Conservation (phyloP, 202 grass and related monocot species). For the Musa balbisiana region DNA sequence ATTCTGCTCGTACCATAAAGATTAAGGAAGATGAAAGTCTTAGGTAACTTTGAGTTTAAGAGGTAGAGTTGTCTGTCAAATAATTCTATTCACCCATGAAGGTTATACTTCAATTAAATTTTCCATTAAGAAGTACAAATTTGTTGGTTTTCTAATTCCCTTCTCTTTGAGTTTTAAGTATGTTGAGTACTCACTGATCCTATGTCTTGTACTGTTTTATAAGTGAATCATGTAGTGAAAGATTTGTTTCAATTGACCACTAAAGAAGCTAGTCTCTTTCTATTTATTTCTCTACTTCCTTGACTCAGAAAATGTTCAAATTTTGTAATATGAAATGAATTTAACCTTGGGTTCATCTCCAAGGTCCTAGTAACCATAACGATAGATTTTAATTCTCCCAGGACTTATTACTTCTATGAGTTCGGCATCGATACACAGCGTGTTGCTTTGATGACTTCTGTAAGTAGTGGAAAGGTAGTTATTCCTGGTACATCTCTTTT, state of each 20-base stretch:
- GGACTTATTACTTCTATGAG: slow-evolving; percentile 96
- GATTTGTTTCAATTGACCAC: too few relatives aligned
- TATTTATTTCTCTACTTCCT: neutral
- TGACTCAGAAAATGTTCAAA: neutral
- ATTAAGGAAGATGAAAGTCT: slow-evolving; percentile 85
- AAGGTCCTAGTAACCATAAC: slow-evolving; percentile 9
- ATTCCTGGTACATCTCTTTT: slow-evolving; percentile 18
- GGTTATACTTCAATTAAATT: neutral
- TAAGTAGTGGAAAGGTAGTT: slow-evolving; percentile 82
- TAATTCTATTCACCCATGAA: neutral
- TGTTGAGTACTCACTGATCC: neutral
- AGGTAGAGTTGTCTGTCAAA: slow-evolving; percentile 1
- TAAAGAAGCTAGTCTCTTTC: neutral
- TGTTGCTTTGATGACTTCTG: slow-evolving; percentile 70
- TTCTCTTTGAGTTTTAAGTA: too few relatives aligned
- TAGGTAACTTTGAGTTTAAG: slow-evolving; percentile 36
- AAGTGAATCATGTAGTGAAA: neutral
- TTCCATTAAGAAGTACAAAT: neutral
- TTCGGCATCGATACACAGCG: slow-evolving; percentile 64
- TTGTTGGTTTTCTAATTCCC: neutral
- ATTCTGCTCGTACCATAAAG: slow-evolving; percentile 73
- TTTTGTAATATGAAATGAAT: slow-evolving; percentile 4
- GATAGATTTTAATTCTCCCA: slow-evolving; percentile 24
- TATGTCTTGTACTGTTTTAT: neutral
- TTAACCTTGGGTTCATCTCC: neutral